Evolutionary conservation across 1,284 basidiomycete species (phyloP), one percentile per base, ranked within the genome.

Genomic region (Fomitopsis schrenkii): DNA sequence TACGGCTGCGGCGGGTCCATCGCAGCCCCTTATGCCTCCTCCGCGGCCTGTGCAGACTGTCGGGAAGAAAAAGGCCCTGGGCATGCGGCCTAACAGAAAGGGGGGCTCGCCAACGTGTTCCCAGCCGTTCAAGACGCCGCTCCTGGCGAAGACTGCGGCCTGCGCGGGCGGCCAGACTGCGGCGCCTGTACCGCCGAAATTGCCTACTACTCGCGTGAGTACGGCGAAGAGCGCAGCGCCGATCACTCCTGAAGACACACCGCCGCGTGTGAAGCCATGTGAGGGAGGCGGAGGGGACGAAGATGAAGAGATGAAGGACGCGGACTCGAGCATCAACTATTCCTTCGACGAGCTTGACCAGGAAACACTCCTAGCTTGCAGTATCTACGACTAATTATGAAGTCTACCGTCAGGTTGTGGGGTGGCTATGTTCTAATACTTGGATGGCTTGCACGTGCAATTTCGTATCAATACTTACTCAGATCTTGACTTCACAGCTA

Each of bases 241-340:
- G 30, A 54, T 54, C 52, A 54, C 52, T 1, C 52, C 52, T 6
- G 52, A 54, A 3, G 52, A 54, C 14, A 38, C 52, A 6, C 52
- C 33, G 17, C 52, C 52, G 33, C 36, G 52, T 22, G 17, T 14
- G 14, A 26, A 14, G 35, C 9, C 12, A 15, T 50, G 3, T 15
- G 52, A 15, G 30, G 15, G 17, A 28, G n/a, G 44, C 26, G 44
- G 8, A 19, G n/a, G 44, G 26, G 44, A 22, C 17, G 59, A 48
- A 45, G 59, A 59, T n/a, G 52, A 54, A 2, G 64, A 56, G 35
- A 42, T 14, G 54, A 57, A 60, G 59, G 64, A 66, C 10, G 66
- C 63, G 28, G 53, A 67, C 54, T 67, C 66, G 45, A 67, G 66
- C 41, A 61, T 33, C 28, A 59, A 19, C 52, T 33, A 38, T 5